Evolutionary conservation across 2,329 filamentous ascomycete species (phyloP).

Genomic region (Colletotrichum sp.): DNA sequence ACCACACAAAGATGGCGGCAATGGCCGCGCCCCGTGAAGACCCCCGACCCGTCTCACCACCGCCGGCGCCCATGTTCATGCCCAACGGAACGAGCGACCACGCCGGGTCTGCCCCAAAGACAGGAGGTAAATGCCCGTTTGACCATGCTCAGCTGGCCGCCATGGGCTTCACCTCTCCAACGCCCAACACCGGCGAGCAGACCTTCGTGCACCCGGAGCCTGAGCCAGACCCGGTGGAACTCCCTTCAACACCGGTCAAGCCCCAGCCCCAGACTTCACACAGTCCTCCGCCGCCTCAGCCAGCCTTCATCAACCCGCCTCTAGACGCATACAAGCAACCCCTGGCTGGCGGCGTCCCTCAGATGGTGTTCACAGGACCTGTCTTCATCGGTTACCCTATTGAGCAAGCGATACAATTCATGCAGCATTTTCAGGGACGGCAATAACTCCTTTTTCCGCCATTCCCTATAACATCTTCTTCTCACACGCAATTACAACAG

Average conservation of each 20-base stretch:
- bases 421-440: constrained; percentile 62
- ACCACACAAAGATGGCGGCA: constrained; percentile 49
- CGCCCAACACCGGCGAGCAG: constrained; percentile 13
- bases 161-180: constrained; percentile 28
- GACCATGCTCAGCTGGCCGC: constrained; percentile 51
- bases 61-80: constrained; percentile 61
- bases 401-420: constrained; percentile 79
- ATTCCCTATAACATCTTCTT: constrained; percentile 8
- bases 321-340: constrained; percentile 34
- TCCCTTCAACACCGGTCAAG: constrained; percentile 25
- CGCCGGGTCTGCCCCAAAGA: constrained; percentile 25
- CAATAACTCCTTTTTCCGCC: constrained; percentile 1
- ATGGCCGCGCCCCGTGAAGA: constrained; percentile 27
- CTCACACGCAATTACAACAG: background rate
- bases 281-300: constrained; percentile 38
- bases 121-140: constrained; percentile 63
- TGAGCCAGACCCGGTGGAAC: constrained; percentile 16
- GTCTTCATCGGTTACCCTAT: constrained; percentile 92
- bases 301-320: constrained; percentile 57
- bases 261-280: constrained; percentile 24
- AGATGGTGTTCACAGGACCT: constrained; percentile 89
- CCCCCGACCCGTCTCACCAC: constrained; percentile 54
- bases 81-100: constrained; percentile 36
- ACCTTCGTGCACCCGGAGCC: constrained; percentile 4
- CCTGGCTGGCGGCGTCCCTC: constrained; percentile 45